phyloP scores from a whole-genome alignment of 768 basidiomycete genomes.

The Lepiota venenata region DNA sequence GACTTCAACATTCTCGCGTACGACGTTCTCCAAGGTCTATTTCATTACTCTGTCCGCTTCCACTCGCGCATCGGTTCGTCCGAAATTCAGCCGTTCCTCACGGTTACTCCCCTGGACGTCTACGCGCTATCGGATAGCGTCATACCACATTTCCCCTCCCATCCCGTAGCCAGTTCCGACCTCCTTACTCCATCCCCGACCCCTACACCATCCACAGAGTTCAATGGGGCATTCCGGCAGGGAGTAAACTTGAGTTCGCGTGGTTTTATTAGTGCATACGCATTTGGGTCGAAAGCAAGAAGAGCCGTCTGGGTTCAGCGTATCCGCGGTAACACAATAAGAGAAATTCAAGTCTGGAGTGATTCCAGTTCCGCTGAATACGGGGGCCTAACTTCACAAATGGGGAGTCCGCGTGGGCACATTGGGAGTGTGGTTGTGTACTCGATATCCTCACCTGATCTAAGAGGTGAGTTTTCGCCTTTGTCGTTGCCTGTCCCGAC shows the following conservation, averaged over 20 bases:
- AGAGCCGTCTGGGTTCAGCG: conserved; percentile 59
- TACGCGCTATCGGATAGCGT: conserved; percentile 35
- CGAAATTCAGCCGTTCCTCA: conserved; percentile 14
- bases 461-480: conserved; percentile 28
- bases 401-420: conserved; percentile 11
- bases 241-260: conserved; percentile 19
- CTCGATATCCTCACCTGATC: conserved; percentile 32
- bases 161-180: neutral
- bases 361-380: neutral
- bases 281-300: conserved; percentile 44
- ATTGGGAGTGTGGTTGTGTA: conserved; percentile 30
- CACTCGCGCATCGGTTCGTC: conserved; percentile 8
- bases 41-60: conserved; percentile 38
- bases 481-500: neutral
- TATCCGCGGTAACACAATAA: conserved; percentile 33
- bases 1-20: conserved; percentile 37
- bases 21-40: conserved; percentile 47
- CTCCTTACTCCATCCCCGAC: conserved; percentile 8
- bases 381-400: neutral
- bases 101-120: conserved; percentile 39
- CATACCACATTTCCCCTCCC: conserved; percentile 12
- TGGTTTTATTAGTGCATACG: conserved; percentile 49
- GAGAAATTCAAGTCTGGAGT: conserved; percentile 44
- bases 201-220: neutral
- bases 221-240: neutral